Evolutionary conservation across 78 protist species (phyloP).

Genomic region (Goniomonas avonlea): DNA sequence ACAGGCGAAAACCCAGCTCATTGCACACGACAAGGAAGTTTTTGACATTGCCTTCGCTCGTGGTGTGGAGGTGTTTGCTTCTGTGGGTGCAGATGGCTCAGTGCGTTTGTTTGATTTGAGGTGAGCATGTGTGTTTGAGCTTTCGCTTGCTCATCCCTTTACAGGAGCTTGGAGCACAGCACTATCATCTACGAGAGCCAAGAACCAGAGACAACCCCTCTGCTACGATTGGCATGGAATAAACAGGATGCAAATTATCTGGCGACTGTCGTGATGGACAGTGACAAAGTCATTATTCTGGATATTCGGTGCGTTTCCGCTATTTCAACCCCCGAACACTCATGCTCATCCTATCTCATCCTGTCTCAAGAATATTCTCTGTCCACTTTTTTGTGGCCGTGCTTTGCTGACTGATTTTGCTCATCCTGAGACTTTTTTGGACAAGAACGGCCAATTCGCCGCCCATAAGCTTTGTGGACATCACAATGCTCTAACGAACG

Average conservation of each 20-base stretch:
- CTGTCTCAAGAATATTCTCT: neutral
- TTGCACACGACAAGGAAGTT: slow-evolving; percentile 98
- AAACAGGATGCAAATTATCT: slow-evolving; percentile 81
- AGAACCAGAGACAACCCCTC: slow-evolving; percentile 48
- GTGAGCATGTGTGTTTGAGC: neutral
- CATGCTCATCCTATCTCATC: neutral
- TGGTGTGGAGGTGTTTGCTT: slow-evolving; percentile 65
- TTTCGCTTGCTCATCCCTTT: no score
- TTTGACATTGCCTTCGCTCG: slow-evolving; percentile 34
- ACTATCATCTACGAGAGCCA: slow-evolving; percentile 91
- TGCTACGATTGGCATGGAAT: slow-evolving; percentile 84
- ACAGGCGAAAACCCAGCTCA: slow-evolving; percentile 83
- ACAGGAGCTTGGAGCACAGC: slow-evolving; percentile 78
- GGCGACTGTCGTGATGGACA: slow-evolving; percentile 82
- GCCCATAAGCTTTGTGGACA: no score
- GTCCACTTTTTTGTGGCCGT: neutral
- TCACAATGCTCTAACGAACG: no score
- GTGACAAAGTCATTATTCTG: slow-evolving; percentile 57
- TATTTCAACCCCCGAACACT: neutral
- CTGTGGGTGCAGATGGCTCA: slow-evolving; percentile 78
- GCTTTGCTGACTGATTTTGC: no score
- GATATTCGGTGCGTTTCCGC: slow-evolving; percentile 65
- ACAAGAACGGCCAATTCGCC: no score
- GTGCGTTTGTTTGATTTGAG: slow-evolving; percentile 94
- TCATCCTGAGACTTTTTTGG: no score